Evolutionary conservation across 768 basidiomycete genomes (phyloP).

Genomic region (Fomitopsis serialis): DNA sequence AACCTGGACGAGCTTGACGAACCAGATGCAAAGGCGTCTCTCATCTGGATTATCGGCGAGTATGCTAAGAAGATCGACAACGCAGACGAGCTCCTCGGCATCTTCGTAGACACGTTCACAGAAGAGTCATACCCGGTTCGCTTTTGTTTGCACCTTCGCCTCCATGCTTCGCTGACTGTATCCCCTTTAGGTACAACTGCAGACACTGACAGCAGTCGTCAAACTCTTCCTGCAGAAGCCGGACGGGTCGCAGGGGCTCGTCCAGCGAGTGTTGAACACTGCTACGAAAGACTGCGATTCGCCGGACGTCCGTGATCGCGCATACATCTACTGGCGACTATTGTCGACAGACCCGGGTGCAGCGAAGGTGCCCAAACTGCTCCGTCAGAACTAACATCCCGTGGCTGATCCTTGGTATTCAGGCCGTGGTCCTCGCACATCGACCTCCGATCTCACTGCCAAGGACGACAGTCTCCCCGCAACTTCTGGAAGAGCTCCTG

Average conservation of each 20-base stretch:
- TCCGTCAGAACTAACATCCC: neutral
- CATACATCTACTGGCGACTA: slow-evolving; percentile 97
- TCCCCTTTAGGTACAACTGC: slow-evolving; percentile 45
- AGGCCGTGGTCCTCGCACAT: slow-evolving; percentile 85
- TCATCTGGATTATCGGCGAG: slow-evolving; percentile 99
- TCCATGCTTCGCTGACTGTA: neutral
- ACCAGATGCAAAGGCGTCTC: slow-evolving; percentile 94
- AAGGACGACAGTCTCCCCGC: slow-evolving; percentile 83
- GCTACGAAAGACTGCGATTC: slow-evolving; percentile 98
- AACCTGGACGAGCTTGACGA: slow-evolving; percentile 97
- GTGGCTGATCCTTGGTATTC: neutral
- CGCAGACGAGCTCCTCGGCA: slow-evolving; percentile 84
- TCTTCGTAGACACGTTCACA: slow-evolving; percentile 88
- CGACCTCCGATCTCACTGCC: slow-evolving; percentile 93
- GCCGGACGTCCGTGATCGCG: slow-evolving; percentile 93
- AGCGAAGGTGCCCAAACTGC: slow-evolving; percentile 65
- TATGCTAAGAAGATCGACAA: slow-evolving; percentile 98
- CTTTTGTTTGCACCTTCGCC: neutral
- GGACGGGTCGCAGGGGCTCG: slow-evolving; percentile 85
- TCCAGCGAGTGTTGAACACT: slow-evolving; percentile 86
- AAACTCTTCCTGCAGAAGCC: slow-evolving; percentile 96
- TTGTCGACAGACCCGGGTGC: slow-evolving; percentile 92
- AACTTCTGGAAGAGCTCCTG: slow-evolving; percentile 84
- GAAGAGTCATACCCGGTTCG: slow-evolving; percentile 90
- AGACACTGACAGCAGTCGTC: slow-evolving; percentile 90